A percentile compares a stretch with the other conserved stretches of the same genome.
These are phyloP conservation scores for Emergomyces africanus DNA, from an alignment of 2,329 filamentous ascomycete species.

Conservation along the genomic window DNA sequence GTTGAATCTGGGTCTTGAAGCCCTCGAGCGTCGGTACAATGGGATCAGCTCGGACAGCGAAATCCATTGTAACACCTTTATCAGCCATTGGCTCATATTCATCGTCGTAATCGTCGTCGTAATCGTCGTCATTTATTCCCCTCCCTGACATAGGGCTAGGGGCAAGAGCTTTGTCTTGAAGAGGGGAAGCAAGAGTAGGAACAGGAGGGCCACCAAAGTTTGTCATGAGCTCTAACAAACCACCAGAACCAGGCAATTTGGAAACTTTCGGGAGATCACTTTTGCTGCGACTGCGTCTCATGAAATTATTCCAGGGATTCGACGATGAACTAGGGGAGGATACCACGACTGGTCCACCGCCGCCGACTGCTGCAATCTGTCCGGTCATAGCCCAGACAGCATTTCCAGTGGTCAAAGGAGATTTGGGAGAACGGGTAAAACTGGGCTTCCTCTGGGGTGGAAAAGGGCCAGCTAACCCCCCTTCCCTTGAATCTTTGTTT, in stretches of 20 bases:
- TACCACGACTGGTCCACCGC: conserved; percentile 46
- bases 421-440: conserved; percentile 26
- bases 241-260: conserved; percentile 22
- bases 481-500: conserved; percentile 19
- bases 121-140: conserved; percentile 26
- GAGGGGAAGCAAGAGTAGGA: conserved; percentile 40
- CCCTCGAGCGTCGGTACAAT: conserved; percentile 63
- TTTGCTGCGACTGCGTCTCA: conserved; percentile 39
- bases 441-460: conserved; percentile 27
- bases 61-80: conserved; percentile 48
- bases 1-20: conserved; percentile 60
- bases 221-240: conserved; percentile 43
- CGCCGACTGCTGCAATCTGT: conserved; percentile 33
- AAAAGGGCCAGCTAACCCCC: conserved; percentile 13
- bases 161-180: conserved; percentile 18
- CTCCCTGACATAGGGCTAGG: conserved; percentile 10
- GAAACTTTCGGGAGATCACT: conserved; percentile 41
- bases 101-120: conserved; percentile 33
- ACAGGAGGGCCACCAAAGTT: conserved; percentile 47
- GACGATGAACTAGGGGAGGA: conserved; percentile 26
- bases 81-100: conserved; percentile 46
- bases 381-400: conserved; percentile 35
- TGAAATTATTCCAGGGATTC: conserved; percentile 35
- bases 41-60: conserved; percentile 49
- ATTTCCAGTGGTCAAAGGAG: conserved; percentile 26